A percentile compares a stretch with the other conserved stretches of the same genome.
Conservation (phyloP, 2,329 filamentous ascomycete genomes). For the Xylariaceae sp. region DNA sequence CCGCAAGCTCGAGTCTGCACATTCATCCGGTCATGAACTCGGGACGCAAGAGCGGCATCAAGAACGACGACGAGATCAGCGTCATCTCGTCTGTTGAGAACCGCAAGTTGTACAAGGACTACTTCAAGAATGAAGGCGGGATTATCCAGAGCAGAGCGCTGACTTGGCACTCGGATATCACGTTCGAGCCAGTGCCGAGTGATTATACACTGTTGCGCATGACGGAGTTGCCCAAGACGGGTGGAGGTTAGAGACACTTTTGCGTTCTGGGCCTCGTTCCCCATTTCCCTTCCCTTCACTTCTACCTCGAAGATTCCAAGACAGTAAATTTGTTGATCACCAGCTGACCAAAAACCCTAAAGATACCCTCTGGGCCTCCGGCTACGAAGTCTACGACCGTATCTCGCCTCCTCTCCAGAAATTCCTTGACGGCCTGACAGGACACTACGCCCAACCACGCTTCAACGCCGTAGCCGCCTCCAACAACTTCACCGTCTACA, state of each 20-base stretch:
- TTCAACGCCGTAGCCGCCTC: conserved; percentile 38
- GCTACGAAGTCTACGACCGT: conserved; percentile 47
- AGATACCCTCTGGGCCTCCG: conserved; percentile 44
- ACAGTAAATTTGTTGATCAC: neutral
- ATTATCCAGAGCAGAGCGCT: conserved; percentile 41
- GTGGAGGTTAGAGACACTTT: conserved; percentile 33
- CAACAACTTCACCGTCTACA: conserved; percentile 42
- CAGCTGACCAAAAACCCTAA: neutral
- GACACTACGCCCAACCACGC: conserved; percentile 40
- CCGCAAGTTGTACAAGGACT: conserved; percentile 44
- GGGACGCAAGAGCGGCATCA: conserved; percentile 48
- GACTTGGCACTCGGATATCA: conserved; percentile 53
- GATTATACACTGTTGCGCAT: conserved; percentile 52
- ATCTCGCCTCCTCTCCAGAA: conserved; percentile 44
- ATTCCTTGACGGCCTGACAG: conserved; percentile 44
- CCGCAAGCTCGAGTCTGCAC: conserved; percentile 51
- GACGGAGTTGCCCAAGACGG: conserved; percentile 42
- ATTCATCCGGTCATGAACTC: conserved; percentile 58
- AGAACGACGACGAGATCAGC: conserved; percentile 57
- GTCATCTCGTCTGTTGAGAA: conserved; percentile 56
- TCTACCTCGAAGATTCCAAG: neutral
- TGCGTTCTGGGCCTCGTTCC: neutral
- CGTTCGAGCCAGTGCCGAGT: conserved; percentile 51
- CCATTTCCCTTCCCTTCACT: neutral
- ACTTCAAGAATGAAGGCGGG: conserved; percentile 15